Conservation (phyloP, 257 asterid genomes). For the Nicotiana tomentosiformis region DNA sequence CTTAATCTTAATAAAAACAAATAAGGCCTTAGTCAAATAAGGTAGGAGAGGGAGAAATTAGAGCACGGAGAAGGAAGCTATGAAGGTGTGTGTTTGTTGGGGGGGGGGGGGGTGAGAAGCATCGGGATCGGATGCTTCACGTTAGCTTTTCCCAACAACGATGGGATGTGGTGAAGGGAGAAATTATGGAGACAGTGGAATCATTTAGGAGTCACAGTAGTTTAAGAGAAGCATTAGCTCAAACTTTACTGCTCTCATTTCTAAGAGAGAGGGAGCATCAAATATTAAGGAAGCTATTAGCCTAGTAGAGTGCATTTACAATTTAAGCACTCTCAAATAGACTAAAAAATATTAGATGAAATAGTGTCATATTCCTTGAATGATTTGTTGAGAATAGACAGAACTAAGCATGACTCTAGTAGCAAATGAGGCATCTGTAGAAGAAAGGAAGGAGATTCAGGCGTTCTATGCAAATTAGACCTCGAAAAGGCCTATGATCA, state of each 20-base stretch:
- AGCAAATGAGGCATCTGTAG: neutral
- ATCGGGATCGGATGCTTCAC: neutral
- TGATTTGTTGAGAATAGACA: neutral
- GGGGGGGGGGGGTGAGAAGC: neutral
- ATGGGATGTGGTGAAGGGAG: neutral
- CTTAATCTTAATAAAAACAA: too few relatives aligned
- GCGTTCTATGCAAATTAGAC: neutral
- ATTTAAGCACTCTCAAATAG: neutral
- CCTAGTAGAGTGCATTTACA: neutral
- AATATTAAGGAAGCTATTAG: neutral
- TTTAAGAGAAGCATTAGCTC: neutral
- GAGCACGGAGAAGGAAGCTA: neutral
- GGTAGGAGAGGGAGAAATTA: neutral
- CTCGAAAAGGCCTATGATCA: neutral
- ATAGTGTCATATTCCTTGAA: neutral
- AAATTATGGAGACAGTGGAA: neutral
- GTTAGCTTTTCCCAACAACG: neutral
- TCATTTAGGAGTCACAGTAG: conserved; percentile 1
- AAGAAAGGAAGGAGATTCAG: neutral
- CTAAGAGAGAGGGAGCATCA: neutral
- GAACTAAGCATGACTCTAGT: neutral
- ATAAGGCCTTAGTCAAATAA: neutral
- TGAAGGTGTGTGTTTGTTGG: neutral
- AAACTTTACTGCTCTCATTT: neutral
- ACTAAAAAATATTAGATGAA: neutral